A percentile compares a stretch with the other conserved stretches of the same genome.
phyloP scores from a whole-genome alignment of 2,329 filamentous ascomycete species.

The Fusarium sp. region DNA sequence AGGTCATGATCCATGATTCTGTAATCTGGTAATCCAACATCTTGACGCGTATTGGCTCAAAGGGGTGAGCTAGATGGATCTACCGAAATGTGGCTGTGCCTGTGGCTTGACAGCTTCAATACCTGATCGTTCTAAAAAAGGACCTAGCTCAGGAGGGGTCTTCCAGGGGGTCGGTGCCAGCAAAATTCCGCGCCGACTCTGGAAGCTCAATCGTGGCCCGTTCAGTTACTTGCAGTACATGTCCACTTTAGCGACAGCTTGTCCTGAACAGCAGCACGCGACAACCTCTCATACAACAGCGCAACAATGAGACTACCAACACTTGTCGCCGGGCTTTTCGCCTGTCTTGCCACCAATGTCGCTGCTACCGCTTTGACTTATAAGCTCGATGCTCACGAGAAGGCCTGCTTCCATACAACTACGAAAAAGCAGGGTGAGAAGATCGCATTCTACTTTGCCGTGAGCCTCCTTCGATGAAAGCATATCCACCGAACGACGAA shows the following conservation, averaged over 20 bases:
- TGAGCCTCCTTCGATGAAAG: conserved; percentile 60
- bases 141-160: conserved; percentile 32
- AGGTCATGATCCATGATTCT: conserved; percentile 34
- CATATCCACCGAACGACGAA: background rate
- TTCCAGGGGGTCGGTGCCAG: conserved; percentile 39
- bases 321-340: conserved; percentile 75
- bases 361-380: conserved; percentile 95
- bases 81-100: conserved; percentile 25
- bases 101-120: conserved; percentile 35
- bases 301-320: conserved; percentile 73
- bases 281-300: conserved; percentile 42
- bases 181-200: conserved; percentile 45
- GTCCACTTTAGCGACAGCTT: conserved; percentile 48
- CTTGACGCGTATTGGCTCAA: conserved; percentile 34
- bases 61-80: background rate
- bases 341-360: conserved; percentile 75
- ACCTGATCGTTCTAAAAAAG: conserved; percentile 5
- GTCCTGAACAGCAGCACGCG: conserved; percentile 49
- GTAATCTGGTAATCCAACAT: conserved; percentile 20
- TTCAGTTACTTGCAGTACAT: conserved; percentile 41
- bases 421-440: conserved; percentile 85
- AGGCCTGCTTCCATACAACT: conserved; percentile 91
- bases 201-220: conserved; percentile 48
- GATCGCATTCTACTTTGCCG: conserved; percentile 98
- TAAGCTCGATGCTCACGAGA: conserved; percentile 89